A percentile compares a stretch with the other conserved stretches of the same genome.
Conservation (phyloP, 805 yeast species). For the Starmerella sp. region DNA sequence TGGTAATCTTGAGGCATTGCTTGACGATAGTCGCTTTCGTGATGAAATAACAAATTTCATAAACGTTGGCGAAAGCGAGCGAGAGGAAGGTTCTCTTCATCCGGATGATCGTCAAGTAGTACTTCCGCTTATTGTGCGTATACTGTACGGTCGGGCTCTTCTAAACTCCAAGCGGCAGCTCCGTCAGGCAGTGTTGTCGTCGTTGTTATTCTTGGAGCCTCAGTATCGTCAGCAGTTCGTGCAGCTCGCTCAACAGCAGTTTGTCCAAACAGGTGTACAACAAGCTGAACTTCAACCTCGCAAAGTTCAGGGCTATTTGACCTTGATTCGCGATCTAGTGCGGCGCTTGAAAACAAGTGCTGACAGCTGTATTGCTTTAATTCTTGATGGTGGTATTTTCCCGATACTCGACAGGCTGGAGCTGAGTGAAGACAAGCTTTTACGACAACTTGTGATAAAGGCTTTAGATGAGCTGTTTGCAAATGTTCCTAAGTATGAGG, state of each 20-base stretch:
- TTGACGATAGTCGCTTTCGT: constrained; percentile 73
- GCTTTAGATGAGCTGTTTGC: constrained; percentile 48
- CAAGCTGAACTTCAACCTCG: neutral
- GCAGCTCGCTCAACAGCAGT: constrained; percentile 45
- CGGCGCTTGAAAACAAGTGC: constrained; percentile 49
- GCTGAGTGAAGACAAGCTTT: constrained; percentile 41
- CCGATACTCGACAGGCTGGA: constrained; percentile 13
- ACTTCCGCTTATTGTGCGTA: constrained; percentile 63
- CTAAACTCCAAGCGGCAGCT: constrained; percentile 63
- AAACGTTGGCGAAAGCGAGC: constrained; percentile 29
- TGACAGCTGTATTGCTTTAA: constrained; percentile 37
- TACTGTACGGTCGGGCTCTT: constrained; percentile 80
- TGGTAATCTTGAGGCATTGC: constrained; percentile 58
- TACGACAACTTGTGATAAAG: constrained; percentile 59
- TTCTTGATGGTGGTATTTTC: constrained; percentile 30
- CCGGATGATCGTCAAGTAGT: constrained; percentile 46
- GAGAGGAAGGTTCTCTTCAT: constrained; percentile 41
- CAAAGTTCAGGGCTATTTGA: constrained; percentile 44
- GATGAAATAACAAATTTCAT: constrained; percentile 70
- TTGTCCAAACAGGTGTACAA: neutral
- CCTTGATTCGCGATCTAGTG: constrained; percentile 46
- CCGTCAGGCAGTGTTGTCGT: constrained; percentile 36
- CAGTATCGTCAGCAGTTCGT: constrained; percentile 49
- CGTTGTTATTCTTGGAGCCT: constrained; percentile 29
- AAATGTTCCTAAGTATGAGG: constrained; percentile 38